Conservation (phyloP, 352 stramenopile species). For the Phytophthora crassamura region DNA sequence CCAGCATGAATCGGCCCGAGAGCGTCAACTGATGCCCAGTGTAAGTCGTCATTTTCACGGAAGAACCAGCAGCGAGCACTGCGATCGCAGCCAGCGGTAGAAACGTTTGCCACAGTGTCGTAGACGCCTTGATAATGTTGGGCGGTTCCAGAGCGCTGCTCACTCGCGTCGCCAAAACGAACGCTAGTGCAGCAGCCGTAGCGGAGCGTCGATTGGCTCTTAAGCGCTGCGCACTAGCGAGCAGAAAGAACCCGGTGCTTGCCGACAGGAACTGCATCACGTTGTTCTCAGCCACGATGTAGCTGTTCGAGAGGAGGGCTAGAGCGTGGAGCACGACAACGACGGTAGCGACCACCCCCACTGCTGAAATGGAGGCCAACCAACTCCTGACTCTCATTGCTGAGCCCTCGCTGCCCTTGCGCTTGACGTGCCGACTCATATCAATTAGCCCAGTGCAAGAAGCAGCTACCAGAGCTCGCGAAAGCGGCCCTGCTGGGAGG, state of each 20-base stretch:
- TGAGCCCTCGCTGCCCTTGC: background rate
- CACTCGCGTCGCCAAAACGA: conserved; percentile 54
- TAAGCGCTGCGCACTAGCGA: conserved; percentile 35
- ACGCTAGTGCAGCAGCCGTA: conserved; percentile 40
- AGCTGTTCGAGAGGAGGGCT: conserved; percentile 85
- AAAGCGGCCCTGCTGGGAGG: conserved; percentile 37
- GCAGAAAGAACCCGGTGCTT: conserved; percentile 57
- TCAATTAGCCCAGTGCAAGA: conserved; percentile 28
- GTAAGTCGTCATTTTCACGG: conserved; percentile 9
- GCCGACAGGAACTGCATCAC: conserved; percentile 77
- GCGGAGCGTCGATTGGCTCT: conserved; percentile 5
- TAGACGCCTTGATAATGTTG: conserved; percentile 74
- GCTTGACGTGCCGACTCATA: conserved; percentile 27
- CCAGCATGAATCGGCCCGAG: conserved; percentile 24
- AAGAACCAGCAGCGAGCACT: conserved; percentile 28
- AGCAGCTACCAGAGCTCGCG: conserved; percentile 33
- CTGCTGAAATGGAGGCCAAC: conserved; percentile 18
- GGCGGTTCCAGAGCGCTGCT: conserved; percentile 55
- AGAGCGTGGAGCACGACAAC: conserved; percentile 69
- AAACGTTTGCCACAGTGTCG: conserved; percentile 48
- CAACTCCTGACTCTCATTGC: background rate
- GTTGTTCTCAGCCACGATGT: conserved; percentile 77
- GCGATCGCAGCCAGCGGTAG: conserved; percentile 34
- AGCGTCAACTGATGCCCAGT: conserved; percentile 20
- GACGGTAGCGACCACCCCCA: conserved; percentile 39